Evolutionary conservation across 148 eudicot genomes (phyloP).

Genomic region (Persicaria maculosa): DNA sequence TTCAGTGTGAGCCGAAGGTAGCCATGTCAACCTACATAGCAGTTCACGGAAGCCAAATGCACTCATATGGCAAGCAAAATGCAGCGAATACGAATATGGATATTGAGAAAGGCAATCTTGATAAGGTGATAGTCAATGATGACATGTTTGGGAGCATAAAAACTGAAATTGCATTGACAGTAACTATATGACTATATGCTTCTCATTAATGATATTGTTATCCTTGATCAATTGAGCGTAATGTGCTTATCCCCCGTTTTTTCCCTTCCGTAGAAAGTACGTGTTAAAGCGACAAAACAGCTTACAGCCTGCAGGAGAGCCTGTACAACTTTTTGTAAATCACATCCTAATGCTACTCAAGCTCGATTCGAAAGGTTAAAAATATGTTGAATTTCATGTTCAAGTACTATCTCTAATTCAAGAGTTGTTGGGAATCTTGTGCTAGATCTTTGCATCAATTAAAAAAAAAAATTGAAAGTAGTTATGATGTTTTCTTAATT

Average conservation of each 20-base stretch:
- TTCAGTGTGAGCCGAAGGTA: conserved; percentile 28
- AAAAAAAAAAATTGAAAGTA: no score
- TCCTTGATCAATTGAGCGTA: no score
- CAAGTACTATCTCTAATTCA: no score
- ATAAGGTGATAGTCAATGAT: conserved; percentile 25
- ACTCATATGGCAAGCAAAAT: conserved; percentile 29
- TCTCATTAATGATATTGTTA: no score
- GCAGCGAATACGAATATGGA: no score
- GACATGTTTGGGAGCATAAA: conserved; percentile 46
- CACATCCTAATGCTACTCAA: conserved; percentile 23
- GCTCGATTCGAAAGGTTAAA: not conserved
- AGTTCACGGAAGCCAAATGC: conserved; percentile 23
- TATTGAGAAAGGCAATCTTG: conserved; percentile 43
- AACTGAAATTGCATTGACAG: conserved; percentile 44
- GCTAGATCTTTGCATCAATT: not conserved
- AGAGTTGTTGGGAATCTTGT: no score
- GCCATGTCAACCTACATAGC: conserved; percentile 15
- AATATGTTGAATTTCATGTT: no score
- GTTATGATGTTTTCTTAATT: no score
- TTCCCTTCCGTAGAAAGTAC: no score
- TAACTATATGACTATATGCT: no score
- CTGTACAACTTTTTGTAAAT: conserved; percentile 48
- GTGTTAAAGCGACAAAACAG: conserved; percentile 47
- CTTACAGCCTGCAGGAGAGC: no score
- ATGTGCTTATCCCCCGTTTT: no score